A percentile compares a stretch with the other conserved stretches of the same genome.
These are phyloP conservation scores for Candida patagonica DNA, from an alignment of 805 yeast genomes.

Conservation along the genomic window DNA sequence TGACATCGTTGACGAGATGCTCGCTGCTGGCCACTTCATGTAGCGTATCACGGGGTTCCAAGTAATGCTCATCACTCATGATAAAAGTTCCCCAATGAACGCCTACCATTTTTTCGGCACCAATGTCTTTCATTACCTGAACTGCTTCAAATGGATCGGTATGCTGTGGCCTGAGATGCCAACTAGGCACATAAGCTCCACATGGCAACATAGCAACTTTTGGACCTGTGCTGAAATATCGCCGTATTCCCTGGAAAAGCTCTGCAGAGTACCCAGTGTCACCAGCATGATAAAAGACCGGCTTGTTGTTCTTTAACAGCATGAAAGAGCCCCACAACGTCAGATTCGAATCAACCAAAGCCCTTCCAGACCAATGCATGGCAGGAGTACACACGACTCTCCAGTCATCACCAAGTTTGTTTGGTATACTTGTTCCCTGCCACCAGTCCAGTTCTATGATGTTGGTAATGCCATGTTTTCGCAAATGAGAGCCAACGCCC, in stretches of 20 bases:
- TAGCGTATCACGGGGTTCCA: constrained; percentile 68
- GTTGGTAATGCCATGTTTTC: constrained; percentile 48
- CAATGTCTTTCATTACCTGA: constrained; percentile 53
- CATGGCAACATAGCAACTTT: constrained; percentile 73
- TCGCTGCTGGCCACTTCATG: constrained; percentile 39
- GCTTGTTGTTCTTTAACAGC: constrained; percentile 53
- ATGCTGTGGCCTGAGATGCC: constrained; percentile 91
- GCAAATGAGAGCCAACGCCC: constrained; percentile 59
- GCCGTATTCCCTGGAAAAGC: constrained; percentile 57
- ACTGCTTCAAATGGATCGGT: constrained; percentile 73
- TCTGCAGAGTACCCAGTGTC: constrained; percentile 86
- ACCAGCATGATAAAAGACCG: constrained; percentile 84
- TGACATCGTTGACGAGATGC: constrained; percentile 32
- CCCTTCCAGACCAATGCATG: constrained; percentile 88
- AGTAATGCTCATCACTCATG: constrained; percentile 74
- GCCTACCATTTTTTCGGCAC: constrained; percentile 61
- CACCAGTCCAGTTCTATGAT: constrained; percentile 88
- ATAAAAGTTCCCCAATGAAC: constrained; percentile 97
- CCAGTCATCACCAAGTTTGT: constrained; percentile 40
- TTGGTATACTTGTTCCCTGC: constrained; percentile 41
- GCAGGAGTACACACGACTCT: constrained; percentile 87
- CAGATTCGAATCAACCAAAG: constrained; percentile 66
- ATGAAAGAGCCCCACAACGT: constrained; percentile 88
- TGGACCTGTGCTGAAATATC: constrained; percentile 50
- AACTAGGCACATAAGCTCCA: constrained; percentile 90